Conservation (phyloP, 768 basidiomycete species). For the Russula griseocarnosa region DNA sequence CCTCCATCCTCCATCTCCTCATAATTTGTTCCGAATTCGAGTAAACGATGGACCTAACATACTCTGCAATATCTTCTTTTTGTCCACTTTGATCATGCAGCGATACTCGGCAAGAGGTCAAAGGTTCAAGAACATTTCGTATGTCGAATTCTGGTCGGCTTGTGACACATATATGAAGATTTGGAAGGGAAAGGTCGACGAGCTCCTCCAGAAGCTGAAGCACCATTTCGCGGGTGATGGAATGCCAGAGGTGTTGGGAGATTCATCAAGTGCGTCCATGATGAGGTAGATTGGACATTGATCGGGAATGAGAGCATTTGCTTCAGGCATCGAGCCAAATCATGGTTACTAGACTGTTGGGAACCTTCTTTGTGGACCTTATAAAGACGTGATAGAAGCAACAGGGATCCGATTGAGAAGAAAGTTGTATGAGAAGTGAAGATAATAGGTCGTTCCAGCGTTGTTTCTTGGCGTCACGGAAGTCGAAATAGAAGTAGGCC, state of each 20-base stretch:
- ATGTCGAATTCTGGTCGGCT: not conserved
- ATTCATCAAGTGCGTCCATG: constrained; percentile 6
- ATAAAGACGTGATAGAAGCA: constrained; percentile 1
- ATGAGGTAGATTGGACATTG: not conserved
- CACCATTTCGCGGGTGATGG: not conserved
- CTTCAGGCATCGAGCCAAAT: not conserved
- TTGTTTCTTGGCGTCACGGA: not conserved
- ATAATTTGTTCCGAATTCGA: not conserved
- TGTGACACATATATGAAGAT: not conserved
- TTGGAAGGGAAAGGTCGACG: not conserved
- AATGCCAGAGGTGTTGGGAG: not conserved
- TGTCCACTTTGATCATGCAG: not conserved
- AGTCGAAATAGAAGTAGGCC: not conserved
- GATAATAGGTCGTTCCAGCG: not conserved
- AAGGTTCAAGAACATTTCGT: not conserved
- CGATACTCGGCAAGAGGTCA: not conserved
- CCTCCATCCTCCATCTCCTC: not conserved
- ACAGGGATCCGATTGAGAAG: not conserved
- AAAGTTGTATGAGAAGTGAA: not conserved
- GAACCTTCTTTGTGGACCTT: not conserved
- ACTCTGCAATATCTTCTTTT: not conserved
- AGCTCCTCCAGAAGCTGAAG: not conserved
- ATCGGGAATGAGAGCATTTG: not conserved
- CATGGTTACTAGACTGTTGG: not conserved
- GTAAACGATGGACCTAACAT: not conserved